Evolutionary conservation across 768 basidiomycete species (phyloP).

Genomic region (Roridomyces roridus): DNA sequence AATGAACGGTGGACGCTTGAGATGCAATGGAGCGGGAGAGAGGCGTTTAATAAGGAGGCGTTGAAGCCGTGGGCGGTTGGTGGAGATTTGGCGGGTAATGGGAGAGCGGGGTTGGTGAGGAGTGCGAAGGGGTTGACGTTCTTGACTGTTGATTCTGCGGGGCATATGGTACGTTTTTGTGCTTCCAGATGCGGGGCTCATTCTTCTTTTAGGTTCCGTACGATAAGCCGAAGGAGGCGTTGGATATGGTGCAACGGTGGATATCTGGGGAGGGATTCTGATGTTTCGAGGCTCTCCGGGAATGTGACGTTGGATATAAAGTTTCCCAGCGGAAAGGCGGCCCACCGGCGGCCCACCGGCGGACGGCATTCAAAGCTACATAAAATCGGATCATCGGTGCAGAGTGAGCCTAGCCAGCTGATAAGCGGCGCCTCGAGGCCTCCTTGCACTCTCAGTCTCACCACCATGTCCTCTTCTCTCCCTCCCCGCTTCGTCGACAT

Average conservation of each 20-base stretch:
- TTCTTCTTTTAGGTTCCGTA: slow-evolving; percentile 58
- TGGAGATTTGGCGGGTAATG: neutral
- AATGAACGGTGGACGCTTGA: slow-evolving; percentile 80
- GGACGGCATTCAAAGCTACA: too few species aligned
- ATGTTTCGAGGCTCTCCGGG: too few species aligned
- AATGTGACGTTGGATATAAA: too few species aligned
- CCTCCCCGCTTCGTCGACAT: slow-evolving; percentile 17
- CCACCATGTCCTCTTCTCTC: slow-evolving; percentile 3
- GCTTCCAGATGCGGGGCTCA: slow-evolving; percentile 19
- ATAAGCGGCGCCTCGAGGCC: slow-evolving; percentile 7
- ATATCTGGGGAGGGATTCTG: too few species aligned
- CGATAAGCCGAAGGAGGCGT: slow-evolving; percentile 70
- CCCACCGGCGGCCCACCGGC: too few species aligned
- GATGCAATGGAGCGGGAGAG: slow-evolving; percentile 73
- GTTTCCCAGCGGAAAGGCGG: too few species aligned
- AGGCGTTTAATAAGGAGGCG: slow-evolving; percentile 44
- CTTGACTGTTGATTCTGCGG: slow-evolving; percentile 52
- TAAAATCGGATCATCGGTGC: too few species aligned
- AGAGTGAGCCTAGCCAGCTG: too few species aligned
- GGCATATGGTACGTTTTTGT: slow-evolving; percentile 62
- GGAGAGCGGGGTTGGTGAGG: slow-evolving; percentile 3
- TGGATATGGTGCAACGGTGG: slow-evolving; percentile 72
- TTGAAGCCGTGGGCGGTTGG: slow-evolving; percentile 30
- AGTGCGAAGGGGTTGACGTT: slow-evolving; percentile 22
- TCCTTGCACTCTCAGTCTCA: too few species aligned